phyloP scores from a whole-genome alignment of 1,139 yeast genomes.

The Geotrichum citri-aurantii region DNA sequence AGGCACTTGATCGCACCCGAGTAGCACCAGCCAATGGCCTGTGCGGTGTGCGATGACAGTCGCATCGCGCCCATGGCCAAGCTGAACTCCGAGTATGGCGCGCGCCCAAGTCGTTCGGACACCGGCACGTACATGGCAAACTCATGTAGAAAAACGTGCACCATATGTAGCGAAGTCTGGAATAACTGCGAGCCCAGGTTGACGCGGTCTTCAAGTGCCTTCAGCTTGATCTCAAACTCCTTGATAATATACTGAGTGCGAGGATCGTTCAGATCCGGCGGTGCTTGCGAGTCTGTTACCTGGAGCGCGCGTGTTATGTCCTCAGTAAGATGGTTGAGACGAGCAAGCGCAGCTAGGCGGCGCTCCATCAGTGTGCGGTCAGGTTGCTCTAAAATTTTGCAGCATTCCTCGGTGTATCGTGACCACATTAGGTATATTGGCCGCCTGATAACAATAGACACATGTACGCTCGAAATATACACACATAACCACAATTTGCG shows the following conservation, averaged over 20 bases:
- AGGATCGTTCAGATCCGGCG: constrained; percentile 30
- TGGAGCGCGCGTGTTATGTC: constrained; percentile 40
- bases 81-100: constrained; percentile 37
- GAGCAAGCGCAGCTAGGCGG: constrained; percentile 53
- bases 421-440: constrained; percentile 38
- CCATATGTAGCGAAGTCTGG: constrained; percentile 40
- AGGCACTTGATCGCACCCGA: constrained; percentile 24
- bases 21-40: constrained; percentile 25
- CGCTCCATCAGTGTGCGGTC: constrained; percentile 22
- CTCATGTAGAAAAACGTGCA: constrained; percentile 71
- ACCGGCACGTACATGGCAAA: constrained; percentile 41
- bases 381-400: constrained; percentile 43
- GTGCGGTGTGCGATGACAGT: constrained; percentile 23
- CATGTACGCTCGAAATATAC: constrained; percentile 32
- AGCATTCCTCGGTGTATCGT: constrained; percentile 59
- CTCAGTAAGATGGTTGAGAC: constrained; percentile 57
- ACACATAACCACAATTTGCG: constrained; percentile 33
- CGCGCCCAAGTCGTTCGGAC: constrained; percentile 29
- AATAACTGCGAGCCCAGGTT: constrained; percentile 2
- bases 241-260: constrained; percentile 24
- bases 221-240: constrained; percentile 26
- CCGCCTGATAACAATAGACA: constrained; percentile 31
- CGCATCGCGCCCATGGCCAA: constrained; percentile 28
- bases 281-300: constrained; percentile 23
- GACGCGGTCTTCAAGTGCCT: neutral